Evolutionary conservation across 2,329 filamentous ascomycete genomes (phyloP), one percentile per base, ranked within the genome.

Genomic region (Fusarium proliferatum): DNA sequence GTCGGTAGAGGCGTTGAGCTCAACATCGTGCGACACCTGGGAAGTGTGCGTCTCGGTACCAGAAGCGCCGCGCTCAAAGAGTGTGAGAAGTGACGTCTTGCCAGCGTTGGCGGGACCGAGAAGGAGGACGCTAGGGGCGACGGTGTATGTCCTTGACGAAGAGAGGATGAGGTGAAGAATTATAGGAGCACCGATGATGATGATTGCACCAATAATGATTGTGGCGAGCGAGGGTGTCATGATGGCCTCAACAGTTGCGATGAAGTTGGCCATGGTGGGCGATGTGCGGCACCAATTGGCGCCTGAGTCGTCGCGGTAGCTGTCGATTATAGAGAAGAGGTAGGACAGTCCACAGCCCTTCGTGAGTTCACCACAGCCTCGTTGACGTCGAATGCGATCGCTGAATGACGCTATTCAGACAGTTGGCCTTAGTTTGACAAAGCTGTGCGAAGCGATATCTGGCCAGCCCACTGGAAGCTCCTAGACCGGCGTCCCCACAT

Each of bases 81-180:
- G 88, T 28, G 94, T 95, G n/a, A 95, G 85, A 39, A 98, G 90
- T 13, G 93, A 89, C 1, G 96, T 98, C 86, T 98, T 99, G 78
- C 96, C 96, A 56, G 90, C 89, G 72, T 92, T 93, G 63, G 92
- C 91, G 21, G 96, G 94, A 2, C 96, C 96, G 55, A 95, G 81
- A 48, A 97, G 88, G 15, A 98, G 86, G 69, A 98, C 90, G 12
- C 92, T 92, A 56, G 96, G 94, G 33, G 93, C 88, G 19, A 86
- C 87, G 42, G 89, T 89, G 77, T 93, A 91, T 19, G 91, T 82
- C 30, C 88, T 88, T 56, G 89, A 87, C 62, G 88, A 89, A 81
- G 94, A 91, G 79, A 97, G 88, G 80, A 92, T 85, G 65, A 89
- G 81, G 85, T 98, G 96, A 53, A 98, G 86, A 61, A 97, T 80